Evolutionary conservation across 768 basidiomycete genomes (phyloP), one percentile per base, ranked within the genome.

Genomic region (Aureoboletus auriporus): DNA sequence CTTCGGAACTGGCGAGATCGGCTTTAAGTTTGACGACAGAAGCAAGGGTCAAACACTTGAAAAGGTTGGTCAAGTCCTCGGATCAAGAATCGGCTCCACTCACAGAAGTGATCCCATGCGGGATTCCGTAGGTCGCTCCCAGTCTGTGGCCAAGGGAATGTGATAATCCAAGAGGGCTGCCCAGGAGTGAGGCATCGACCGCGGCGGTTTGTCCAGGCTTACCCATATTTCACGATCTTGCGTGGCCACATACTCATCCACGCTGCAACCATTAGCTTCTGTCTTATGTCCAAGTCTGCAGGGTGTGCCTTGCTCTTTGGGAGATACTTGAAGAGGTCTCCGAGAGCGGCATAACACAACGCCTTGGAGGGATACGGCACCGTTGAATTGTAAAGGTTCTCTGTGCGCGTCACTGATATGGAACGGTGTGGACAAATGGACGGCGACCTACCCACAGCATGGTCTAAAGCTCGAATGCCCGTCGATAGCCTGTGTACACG

Each of bases 51-150:
- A 88, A 70, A 62, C 87, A 89, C 86, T 89, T 44, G 35, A 34
- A 30, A 45, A 38, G 40, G 20, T 20, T 44, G 10, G 7, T 28
- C 50, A 28, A 48, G 30, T 57, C 38, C 41, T 44, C 39, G 35
- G 41, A 49, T 39, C 14, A 47, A 44, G 40, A 39, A 47, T 5
- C 5, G 2, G 8, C 14, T 33, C 17, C 14, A 58, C 79, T 65
- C 52, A 86, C 86, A n/a, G 87, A 89, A 5, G 89, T 89, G 52
- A 89, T 84, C 8, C 89, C 89, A 62, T 92, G 88, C 17, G 87
- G 85, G 47, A 92, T 89, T 44, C 73, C 68, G 58, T 89, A 91
- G 37, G 72, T 70, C 14, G 86, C 86, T 4, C 87, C 88, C 10
- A 88, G 74, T 57, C 75, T 80, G 62, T 89, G 85, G 5, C 87